Percentiles rank a stretch among this genome's conserved stretches.
Evolutionary conservation across 805 yeast species (phyloP).

Genomic region (Starmerella roubikii): DNA sequence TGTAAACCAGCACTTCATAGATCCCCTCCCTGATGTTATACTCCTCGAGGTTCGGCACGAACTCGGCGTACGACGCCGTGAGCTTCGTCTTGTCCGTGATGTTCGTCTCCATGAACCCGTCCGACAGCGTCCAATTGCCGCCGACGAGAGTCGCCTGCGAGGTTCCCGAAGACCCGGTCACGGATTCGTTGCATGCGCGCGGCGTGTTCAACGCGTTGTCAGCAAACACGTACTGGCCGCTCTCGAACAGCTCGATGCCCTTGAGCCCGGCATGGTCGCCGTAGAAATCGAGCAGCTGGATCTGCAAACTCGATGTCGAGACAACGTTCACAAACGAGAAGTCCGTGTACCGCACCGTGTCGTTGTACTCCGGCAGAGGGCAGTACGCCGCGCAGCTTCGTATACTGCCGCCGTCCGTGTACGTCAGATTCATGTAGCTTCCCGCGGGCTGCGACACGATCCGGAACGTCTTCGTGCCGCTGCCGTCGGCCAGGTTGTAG

Average conservation of each 20-base stretch:
- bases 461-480: slow-evolving; percentile 48
- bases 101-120: slow-evolving; percentile 22
- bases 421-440: slow-evolving; percentile 85
- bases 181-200: slow-evolving; percentile 4
- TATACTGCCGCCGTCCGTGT: slow-evolving; percentile 59
- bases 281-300: slow-evolving; percentile 53
- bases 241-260: slow-evolving; percentile 61
- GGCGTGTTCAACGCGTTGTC: slow-evolving; percentile 42
- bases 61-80: slow-evolving; percentile 32
- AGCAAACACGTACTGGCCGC: slow-evolving; percentile 49
- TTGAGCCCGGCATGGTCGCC: slow-evolving; percentile 56
- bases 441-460: slow-evolving; percentile 62
- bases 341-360: slow-evolving; percentile 41
- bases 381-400: slow-evolving; percentile 78
- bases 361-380: slow-evolving; percentile 39
- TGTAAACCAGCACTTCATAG: slow-evolving; percentile 57
- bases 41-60: slow-evolving; percentile 39
- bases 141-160: not conserved
- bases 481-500: slow-evolving; percentile 42
- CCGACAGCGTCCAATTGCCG: slow-evolving; percentile 18
- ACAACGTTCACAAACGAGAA: slow-evolving; percentile 65
- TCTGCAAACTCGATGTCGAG: slow-evolving; percentile 43
- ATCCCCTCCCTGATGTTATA: slow-evolving; percentile 52
- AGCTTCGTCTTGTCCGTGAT: slow-evolving; percentile 24
- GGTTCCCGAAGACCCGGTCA: not conserved